phyloP scores from a whole-genome alignment of 768 basidiomycete species.

The Xerocomus spinulosus region DNA sequence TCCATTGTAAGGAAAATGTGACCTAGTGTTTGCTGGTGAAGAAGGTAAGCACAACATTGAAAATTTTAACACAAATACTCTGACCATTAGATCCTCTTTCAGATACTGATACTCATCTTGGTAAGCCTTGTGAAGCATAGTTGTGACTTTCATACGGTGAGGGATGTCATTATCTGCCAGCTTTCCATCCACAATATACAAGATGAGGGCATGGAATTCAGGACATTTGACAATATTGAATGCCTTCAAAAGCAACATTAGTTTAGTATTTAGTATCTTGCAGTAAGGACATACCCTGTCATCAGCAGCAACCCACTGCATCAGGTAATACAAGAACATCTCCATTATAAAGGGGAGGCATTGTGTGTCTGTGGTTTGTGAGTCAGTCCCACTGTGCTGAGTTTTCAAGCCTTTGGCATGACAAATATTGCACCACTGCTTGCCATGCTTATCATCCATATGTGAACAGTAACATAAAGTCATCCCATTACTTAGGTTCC shows the following conservation, averaged over 20 bases:
- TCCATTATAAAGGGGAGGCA: neutral
- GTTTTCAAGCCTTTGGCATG: neutral
- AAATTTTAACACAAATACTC: neutral
- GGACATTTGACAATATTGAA: conserved; percentile 1
- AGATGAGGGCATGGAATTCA: too few species aligned
- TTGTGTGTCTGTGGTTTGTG: neutral
- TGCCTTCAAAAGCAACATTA: too few species aligned
- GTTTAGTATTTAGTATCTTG: neutral
- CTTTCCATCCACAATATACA: neutral
- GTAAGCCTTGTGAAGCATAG: neutral
- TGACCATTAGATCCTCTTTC: neutral
- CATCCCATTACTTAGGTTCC: too few species aligned
- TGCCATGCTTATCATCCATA: too few species aligned
- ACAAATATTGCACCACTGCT: neutral
- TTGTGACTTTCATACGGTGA: neutral
- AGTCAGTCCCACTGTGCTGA: neutral
- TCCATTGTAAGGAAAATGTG: neutral
- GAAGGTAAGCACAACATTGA: neutral
- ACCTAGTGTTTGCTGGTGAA: neutral
- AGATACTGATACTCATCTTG: neutral
- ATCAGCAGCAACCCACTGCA: conserved; percentile 1
- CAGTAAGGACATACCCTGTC: neutral
- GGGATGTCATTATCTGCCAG: neutral
- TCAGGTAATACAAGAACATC: neutral
- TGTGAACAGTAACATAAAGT: too few species aligned